Evolutionary conservation across 192 early-diverging fungal genomes (phyloP).

Genomic region (Coemansia sp.): DNA sequence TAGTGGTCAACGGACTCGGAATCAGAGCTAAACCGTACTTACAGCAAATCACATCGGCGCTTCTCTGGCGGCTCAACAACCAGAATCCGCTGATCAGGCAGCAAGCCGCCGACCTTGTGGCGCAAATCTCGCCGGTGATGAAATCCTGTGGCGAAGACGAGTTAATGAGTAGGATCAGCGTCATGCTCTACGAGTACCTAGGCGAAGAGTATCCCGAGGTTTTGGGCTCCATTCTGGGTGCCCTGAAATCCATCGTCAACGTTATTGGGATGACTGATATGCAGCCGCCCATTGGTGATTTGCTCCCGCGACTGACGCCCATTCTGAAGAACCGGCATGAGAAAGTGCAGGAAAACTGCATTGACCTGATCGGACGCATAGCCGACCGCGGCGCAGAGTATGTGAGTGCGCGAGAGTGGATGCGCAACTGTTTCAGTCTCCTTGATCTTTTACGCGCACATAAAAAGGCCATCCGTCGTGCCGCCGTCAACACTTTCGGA

Average conservation of each 20-base stretch:
- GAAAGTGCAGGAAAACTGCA: slow-evolving; percentile 90
- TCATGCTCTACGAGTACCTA: slow-evolving; percentile 96
- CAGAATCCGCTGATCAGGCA: slow-evolving; percentile 94
- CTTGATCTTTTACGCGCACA: slow-evolving; percentile 97
- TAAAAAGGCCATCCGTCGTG: slow-evolving; percentile 93
- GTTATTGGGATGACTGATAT: slow-evolving; percentile 98
- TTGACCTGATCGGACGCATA: slow-evolving; percentile 97
- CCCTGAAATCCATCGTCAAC: slow-evolving; percentile 93
- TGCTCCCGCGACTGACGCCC: slow-evolving; percentile 95
- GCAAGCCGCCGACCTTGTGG: slow-evolving; percentile 96
- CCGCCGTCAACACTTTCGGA: slow-evolving; percentile 98
- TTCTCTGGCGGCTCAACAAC: slow-evolving; percentile 98
- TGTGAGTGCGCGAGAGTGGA: slow-evolving; percentile 98
- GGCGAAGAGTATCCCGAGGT: slow-evolving; percentile 99
- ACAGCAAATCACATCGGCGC: slow-evolving; percentile 91
- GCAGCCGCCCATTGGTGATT: slow-evolving; percentile 98
- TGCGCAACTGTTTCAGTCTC: slow-evolving; percentile 99
- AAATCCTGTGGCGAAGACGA: slow-evolving; percentile 94
- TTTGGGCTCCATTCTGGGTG: slow-evolving; percentile 91
- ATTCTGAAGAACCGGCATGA: slow-evolving; percentile 98
- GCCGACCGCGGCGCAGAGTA: slow-evolving; percentile 98
- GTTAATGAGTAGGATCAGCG: slow-evolving; percentile 89
- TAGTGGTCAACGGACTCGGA: slow-evolving; percentile 89
- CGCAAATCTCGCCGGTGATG: slow-evolving; percentile 93
- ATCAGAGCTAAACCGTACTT: slow-evolving; percentile 90